Percentiles rank a stretch among this genome's conserved stretches.
phyloP scores from a whole-genome alignment of 108 stramenopile species.

The Conticribra weissflogii region DNA sequence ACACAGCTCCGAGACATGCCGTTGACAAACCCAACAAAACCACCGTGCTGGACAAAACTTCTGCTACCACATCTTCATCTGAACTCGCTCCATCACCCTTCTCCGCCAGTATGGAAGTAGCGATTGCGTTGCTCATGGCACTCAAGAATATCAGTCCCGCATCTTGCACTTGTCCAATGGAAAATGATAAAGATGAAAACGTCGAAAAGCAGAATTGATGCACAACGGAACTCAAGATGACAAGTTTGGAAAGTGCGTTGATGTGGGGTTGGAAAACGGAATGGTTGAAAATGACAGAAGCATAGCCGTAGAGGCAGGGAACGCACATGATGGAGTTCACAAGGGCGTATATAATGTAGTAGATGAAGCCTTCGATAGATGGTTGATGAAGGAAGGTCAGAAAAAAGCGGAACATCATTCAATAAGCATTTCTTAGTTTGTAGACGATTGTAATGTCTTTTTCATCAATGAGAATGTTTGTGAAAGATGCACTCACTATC shows the following conservation, averaged over 20 bases:
- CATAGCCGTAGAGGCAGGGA: conserved; percentile 88
- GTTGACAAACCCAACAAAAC: conserved; percentile 79
- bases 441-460: too few relatives aligned
- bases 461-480: too few relatives aligned
- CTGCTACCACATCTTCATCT: conserved; percentile 58
- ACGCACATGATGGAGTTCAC: conserved; percentile 80
- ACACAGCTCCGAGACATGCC: conserved; percentile 75
- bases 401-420: too few relatives aligned
- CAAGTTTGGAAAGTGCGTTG: conserved; percentile 83
- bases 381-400: neutral
- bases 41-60: conserved; percentile 73
- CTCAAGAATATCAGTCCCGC: conserved; percentile 95
- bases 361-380: conserved; percentile 33
- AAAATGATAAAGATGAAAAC: conserved; percentile 86
- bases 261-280: conserved; percentile 66
- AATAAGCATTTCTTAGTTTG: too few relatives aligned
- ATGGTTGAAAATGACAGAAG: conserved; percentile 89
- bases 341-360: conserved; percentile 51
- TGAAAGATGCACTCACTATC: neutral
- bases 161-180: conserved; percentile 96
- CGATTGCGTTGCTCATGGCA: conserved; percentile 88
- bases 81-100: conserved; percentile 19
- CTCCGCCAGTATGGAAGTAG: conserved; percentile 56
- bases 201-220: conserved; percentile 90
- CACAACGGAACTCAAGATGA: conserved; percentile 81